Conservation (phyloP, 106 monocot genomes). For the Phalaenopsis equestris region DNA sequence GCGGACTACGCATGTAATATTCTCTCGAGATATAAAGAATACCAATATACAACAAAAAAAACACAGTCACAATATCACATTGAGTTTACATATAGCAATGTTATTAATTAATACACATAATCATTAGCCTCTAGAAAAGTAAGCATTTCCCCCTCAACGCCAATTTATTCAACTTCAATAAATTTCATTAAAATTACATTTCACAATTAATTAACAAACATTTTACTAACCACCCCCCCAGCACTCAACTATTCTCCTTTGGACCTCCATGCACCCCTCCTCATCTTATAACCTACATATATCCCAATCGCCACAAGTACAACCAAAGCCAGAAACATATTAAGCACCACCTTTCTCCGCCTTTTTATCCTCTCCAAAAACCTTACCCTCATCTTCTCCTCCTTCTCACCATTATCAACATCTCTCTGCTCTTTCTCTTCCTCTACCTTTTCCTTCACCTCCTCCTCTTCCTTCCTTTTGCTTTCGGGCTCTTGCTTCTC, state of each 20-base stretch:
- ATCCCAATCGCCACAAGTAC: conserved; percentile 9
- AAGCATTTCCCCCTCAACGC: no score
- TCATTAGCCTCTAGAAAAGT: no score
- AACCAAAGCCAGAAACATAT: conserved; percentile 4
- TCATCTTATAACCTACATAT: conserved; percentile 6
- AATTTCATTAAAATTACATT: background rate
- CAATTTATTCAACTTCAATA: background rate
- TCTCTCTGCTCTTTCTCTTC: background rate
- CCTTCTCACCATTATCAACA: background rate
- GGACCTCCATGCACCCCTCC: background rate
- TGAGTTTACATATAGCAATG: no score
- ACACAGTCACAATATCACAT: no score
- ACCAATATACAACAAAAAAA: no score
- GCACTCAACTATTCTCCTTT: background rate
- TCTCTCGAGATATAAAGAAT: no score
- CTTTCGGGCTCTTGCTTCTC: background rate
- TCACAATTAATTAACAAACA: background rate
- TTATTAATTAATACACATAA: no score
- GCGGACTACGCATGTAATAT: no score
- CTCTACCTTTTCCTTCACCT: background rate
- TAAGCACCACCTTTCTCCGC: background rate
- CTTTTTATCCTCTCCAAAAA: background rate
- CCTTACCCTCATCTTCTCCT: background rate
- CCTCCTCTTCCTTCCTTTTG: background rate
- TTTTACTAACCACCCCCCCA: background rate